Percentiles rank a stretch among this genome's conserved stretches.
Evolutionary conservation across 1,284 basidiomycete genomes (phyloP).

Genomic region (Pseudozyma tsukubaensis): DNA sequence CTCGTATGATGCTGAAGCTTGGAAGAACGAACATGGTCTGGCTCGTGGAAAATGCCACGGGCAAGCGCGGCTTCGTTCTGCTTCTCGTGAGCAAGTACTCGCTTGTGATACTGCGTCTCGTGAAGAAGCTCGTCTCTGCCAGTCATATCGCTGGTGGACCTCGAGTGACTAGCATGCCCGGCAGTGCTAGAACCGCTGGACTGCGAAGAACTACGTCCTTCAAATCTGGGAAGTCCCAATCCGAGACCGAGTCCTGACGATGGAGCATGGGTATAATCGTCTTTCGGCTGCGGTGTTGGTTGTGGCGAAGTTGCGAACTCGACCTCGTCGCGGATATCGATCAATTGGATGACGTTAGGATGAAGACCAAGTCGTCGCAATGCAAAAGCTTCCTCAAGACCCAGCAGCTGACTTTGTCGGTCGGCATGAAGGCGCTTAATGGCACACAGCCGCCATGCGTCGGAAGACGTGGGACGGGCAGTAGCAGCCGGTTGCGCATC

Average conservation of each 20-base stretch:
- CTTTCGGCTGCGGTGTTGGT: slow-evolving; percentile 17
- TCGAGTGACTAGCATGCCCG: slow-evolving; percentile 22
- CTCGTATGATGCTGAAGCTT: slow-evolving; percentile 5
- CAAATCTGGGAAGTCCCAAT: slow-evolving; percentile 16
- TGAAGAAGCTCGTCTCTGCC: slow-evolving; percentile 29
- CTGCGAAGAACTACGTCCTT: background rate
- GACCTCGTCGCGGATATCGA: slow-evolving; percentile 65
- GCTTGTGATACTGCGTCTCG: slow-evolving; percentile 29
- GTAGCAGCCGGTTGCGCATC: background rate
- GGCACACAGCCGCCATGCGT: slow-evolving; percentile 62
- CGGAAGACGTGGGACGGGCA: background rate
- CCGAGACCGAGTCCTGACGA: slow-evolving; percentile 11
- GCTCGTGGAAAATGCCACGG: slow-evolving; percentile 16
- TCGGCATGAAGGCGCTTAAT: slow-evolving; percentile 65
- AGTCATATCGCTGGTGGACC: slow-evolving; percentile 50
- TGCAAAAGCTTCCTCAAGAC: slow-evolving; percentile 66
- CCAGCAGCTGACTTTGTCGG: slow-evolving; percentile 62
- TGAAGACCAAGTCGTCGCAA: slow-evolving; percentile 62
- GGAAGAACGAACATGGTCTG: background rate
- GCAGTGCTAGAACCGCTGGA: background rate
- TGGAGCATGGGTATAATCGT: background rate
- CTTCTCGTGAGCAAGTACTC: slow-evolving; percentile 30
- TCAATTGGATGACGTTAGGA: slow-evolving; percentile 61
- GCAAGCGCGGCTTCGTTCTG: slow-evolving; percentile 18
- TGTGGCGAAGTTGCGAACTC: slow-evolving; percentile 36